These are phyloP conservation scores for Saccharomycopsis sp. DNA, from an alignment of 805 yeast genomes.

Conservation along the genomic window DNA sequence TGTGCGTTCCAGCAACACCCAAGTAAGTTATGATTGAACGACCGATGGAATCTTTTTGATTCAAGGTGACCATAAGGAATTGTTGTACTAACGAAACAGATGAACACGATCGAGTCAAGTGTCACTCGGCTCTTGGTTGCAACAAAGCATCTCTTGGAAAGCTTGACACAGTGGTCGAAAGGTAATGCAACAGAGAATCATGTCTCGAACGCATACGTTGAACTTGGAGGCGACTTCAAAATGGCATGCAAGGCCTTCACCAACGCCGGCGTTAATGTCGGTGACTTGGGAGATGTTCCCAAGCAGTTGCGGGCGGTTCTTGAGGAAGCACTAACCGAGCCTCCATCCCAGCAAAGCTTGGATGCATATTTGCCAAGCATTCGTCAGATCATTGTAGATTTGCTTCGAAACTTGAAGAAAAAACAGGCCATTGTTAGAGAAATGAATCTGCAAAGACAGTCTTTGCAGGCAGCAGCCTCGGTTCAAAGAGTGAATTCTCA, in stretches of 20 bases:
- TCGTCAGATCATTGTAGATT: slow-evolving; percentile 72
- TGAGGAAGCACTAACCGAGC: slow-evolving; percentile 78
- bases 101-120: slow-evolving; percentile 63
- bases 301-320: slow-evolving; percentile 65
- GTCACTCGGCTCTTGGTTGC: slow-evolving; percentile 74
- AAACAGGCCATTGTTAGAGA: slow-evolving; percentile 57
- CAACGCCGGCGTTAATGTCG: slow-evolving; percentile 67
- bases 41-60: no score
- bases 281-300: slow-evolving; percentile 89
- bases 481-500: no score
- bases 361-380: slow-evolving; percentile 78
- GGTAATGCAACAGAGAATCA: slow-evolving; percentile 68
- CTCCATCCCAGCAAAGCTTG: slow-evolving; percentile 73
- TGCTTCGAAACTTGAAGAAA: slow-evolving; percentile 68
- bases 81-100: no score
- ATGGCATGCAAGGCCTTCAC: slow-evolving; percentile 74
- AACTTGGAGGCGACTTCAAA: slow-evolving; percentile 87
- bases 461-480: no score
- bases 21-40: no score
- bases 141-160: slow-evolving; percentile 80
- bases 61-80: no score
- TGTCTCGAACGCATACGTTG: slow-evolving; percentile 87
- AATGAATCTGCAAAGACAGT: no score
- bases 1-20: no score
- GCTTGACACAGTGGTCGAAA: slow-evolving; percentile 84